Evolutionary conservation across 1,284 basidiomycete species (phyloP), one percentile per base, ranked within the genome.

Genomic region (Austropuccinia psidii): DNA sequence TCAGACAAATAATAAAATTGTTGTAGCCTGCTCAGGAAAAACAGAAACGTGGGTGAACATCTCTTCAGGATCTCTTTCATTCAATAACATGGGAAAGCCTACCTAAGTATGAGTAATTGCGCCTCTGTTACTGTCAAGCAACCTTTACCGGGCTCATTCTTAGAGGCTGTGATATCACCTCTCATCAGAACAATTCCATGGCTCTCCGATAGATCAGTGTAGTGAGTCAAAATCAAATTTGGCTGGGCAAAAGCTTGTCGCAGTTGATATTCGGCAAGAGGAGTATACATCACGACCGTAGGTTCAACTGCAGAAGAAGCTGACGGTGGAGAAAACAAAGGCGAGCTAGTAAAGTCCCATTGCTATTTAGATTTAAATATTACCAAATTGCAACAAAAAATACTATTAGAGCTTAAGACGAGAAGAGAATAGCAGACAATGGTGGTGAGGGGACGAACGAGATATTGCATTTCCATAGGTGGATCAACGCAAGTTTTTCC

Each of bases 261-360:
- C 73, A 88, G 83, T 82, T 98, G 96, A 86, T 93, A 98, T 83
- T 98, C 95, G 77, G 91, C 89, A 62, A 98, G 84, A 4, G 95
- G 90, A 0, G 95, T 95, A 83, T 96, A 96, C 65, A 98, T 85
- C 49, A 95, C 85, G 0, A 92, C 79, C 50, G 69, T 73, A 1
- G 57, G 58, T 29, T 58, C 49, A 1, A 73, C n/a, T 1, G 6
- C 45, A 4, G 57, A 49, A 9, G 29, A 7, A 15, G 24, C n/a
- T 19, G 37, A 11, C 76, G 75, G 0, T 77, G 76, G 1, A 60
- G 39, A 37, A 45, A 39, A 15, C 52, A 37, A 8, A 9, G 54
- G 54, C 50, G 35, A 50, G 19, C 43, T 47, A 21, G 64, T 39
- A 24, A 73, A 73, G 21, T 61, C 58, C 69, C 69, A 73, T 73